Evolutionary conservation across 352 stramenopile genomes (phyloP), one percentile per base, ranked within the genome.

Genomic region (Nothophytophthora sp.): DNA sequence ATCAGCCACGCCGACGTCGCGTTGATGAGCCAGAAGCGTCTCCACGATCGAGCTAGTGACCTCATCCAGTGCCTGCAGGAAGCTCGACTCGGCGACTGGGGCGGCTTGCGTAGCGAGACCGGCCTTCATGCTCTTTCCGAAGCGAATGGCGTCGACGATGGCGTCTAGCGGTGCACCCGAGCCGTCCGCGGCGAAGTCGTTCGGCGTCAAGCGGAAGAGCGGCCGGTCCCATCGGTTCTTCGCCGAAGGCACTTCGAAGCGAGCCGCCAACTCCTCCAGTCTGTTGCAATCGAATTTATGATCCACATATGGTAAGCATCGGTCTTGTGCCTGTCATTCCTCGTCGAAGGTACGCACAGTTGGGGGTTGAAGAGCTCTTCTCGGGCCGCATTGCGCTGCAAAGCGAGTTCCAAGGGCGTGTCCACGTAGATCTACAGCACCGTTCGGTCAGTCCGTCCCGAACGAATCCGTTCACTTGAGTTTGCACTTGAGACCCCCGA

Each of bases 181-280:
- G 0, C 73, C 71, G 28, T 84, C 63, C 0, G 35, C 45, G 5
- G 39, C 49, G 25, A 86, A 70, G 12, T 62, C 47, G 15, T 76
- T 65, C 1, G 82, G 80, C 32, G 69, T 85, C 30, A 95, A 39
- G 36, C 61, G 76, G 47, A 93, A 90, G 1, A 98, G 53, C 5
- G 94, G 94, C 50, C 83, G 86, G 57, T 98, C 94, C 94, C 94
- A 98, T 48, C 94, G 85, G 64, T 98, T 98, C 62, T 92, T 89
- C n/a, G 84, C 78, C 49, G 93, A 76, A 1, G 94, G 94, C 20
- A 90, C 70, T 71, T 98, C 94, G 60, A 96, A 98, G 23, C 92
- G 76, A 28, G 67, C 51, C 0, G 95, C 81, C 16, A 98, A 70
- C 25, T 89, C 88, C 54, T 94, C 63, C 47, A 98, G 82, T 10